A percentile compares a stretch with the other conserved stretches of the same genome.
Evolutionary conservation across 495 filamentous ascomycete species (phyloP).

Genomic region (Acidiella bohemica): DNA sequence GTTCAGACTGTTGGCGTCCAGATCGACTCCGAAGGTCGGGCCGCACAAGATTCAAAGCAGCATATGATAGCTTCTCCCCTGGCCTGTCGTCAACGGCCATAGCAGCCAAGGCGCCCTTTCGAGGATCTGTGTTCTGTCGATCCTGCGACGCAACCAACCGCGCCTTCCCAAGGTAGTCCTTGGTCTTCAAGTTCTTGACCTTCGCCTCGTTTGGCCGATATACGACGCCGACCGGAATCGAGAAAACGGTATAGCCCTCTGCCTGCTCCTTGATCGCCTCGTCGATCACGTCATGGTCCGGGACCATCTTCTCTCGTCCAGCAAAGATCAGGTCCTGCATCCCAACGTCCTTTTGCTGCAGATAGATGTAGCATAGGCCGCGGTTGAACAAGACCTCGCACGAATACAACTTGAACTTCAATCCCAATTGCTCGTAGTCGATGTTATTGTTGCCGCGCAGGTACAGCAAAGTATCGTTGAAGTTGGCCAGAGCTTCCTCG

Average conservation of each 20-base stretch:
- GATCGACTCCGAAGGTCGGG: slow-evolving; percentile 58
- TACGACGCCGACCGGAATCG: slow-evolving; percentile 87
- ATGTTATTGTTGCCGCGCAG: slow-evolving; percentile 92
- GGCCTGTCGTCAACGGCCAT: slow-evolving; percentile 57
- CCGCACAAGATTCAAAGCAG: slow-evolving; percentile 80
- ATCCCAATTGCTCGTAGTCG: slow-evolving; percentile 92
- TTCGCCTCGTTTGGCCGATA: slow-evolving; percentile 96
- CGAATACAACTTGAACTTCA: slow-evolving; percentile 92
- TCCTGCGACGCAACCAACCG: slow-evolving; percentile 87
- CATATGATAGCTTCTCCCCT: slow-evolving; percentile 70
- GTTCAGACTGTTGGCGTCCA: slow-evolving; percentile 66
- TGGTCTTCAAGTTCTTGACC: slow-evolving; percentile 92
- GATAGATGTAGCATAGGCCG: slow-evolving; percentile 92
- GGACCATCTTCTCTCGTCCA: slow-evolving; percentile 87
- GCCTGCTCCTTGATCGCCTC: slow-evolving; percentile 89
- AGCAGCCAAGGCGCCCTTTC: slow-evolving; percentile 23
- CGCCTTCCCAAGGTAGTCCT: slow-evolving; percentile 93
- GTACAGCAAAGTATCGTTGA: slow-evolving; percentile 95
- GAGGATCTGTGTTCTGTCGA: slow-evolving; percentile 22
- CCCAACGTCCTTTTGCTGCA: slow-evolving; percentile 77
- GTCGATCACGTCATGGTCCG: slow-evolving; percentile 94
- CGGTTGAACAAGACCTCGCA: slow-evolving; percentile 98
- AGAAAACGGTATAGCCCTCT: slow-evolving; percentile 98
- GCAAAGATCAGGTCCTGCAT: slow-evolving; percentile 86
- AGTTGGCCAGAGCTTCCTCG: slow-evolving; percentile 93